Conservation (phyloP, 225 moss, liverwort and hornwort genomes). For the Straminergon stramineum region DNA sequence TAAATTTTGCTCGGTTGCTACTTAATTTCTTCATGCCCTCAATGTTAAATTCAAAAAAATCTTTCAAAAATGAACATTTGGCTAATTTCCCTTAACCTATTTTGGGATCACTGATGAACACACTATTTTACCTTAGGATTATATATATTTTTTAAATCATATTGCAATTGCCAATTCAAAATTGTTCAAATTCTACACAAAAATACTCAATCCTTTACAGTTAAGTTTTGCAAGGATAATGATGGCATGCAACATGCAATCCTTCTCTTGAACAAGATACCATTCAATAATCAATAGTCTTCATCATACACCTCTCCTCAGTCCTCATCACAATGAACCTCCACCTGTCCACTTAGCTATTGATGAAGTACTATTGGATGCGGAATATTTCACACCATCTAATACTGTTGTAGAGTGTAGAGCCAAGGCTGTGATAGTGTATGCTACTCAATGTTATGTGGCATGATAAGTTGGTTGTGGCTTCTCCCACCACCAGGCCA, state of each 20-base stretch:
- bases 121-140: no score
- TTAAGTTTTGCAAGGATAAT: background rate
- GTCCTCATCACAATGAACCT: background rate
- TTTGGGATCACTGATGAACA: no score
- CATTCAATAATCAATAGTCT: no score
- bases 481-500: no score
- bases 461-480: background rate
- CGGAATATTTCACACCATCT: background rate
- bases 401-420: background rate
- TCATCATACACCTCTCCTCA: background rate
- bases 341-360: background rate
- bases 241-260: background rate
- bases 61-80: no score
- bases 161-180: background rate
- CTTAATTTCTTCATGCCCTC: no score
- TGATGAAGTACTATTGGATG: background rate
- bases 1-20: no score
- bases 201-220: no score
- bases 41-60: no score
- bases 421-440: no score
- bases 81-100: no score
- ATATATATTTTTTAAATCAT: background rate
- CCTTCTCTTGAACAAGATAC: background rate
- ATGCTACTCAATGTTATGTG: background rate
- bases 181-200: no score